phyloP scores from a whole-genome alignment of 768 basidiomycete genomes.

The Amanita polypyramis region DNA sequence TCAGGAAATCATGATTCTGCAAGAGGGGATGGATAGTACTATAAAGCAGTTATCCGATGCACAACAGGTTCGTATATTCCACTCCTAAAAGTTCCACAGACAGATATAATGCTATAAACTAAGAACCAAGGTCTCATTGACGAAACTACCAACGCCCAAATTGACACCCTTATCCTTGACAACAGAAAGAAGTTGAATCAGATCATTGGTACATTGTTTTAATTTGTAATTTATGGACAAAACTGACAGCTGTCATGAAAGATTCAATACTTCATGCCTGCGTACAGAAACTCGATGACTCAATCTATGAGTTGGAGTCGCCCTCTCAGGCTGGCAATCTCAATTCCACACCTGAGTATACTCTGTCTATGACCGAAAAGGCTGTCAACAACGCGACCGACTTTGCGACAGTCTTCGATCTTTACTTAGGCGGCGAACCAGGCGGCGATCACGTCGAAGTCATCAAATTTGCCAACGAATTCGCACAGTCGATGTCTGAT shows the following conservation, averaged over 20 bases:
- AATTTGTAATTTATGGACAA: background rate
- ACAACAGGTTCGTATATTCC: conserved; percentile 51
- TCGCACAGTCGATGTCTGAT: conserved; percentile 88
- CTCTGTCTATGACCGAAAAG: conserved; percentile 97
- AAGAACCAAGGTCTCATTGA: conserved; percentile 80
- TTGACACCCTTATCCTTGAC: conserved; percentile 93
- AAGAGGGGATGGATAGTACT: conserved; percentile 91
- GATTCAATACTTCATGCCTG: conserved; percentile 97
- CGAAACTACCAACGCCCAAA: conserved; percentile 91
- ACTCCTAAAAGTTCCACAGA: background rate
- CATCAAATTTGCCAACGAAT: conserved; percentile 94
- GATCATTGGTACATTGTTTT: conserved; percentile 63
- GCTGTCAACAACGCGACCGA: conserved; percentile 90
- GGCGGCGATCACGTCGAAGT: conserved; percentile 97
- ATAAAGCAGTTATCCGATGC: conserved; percentile 80
- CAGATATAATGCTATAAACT: conserved; percentile 15
- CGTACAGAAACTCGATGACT: conserved; percentile 93
- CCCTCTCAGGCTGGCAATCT: conserved; percentile 90
- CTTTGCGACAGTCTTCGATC: conserved; percentile 90
- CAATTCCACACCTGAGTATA: conserved; percentile 98
- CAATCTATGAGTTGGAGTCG: conserved; percentile 96
- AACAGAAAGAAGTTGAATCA: conserved; percentile 96
- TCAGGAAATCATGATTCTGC: conserved; percentile 89
- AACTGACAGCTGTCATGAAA: conserved; percentile 20
- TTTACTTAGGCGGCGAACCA: conserved; percentile 75